Base-by-base conservation (phyloP, 768 basidiomycete species). In the Hericium alpestre region DNA sequence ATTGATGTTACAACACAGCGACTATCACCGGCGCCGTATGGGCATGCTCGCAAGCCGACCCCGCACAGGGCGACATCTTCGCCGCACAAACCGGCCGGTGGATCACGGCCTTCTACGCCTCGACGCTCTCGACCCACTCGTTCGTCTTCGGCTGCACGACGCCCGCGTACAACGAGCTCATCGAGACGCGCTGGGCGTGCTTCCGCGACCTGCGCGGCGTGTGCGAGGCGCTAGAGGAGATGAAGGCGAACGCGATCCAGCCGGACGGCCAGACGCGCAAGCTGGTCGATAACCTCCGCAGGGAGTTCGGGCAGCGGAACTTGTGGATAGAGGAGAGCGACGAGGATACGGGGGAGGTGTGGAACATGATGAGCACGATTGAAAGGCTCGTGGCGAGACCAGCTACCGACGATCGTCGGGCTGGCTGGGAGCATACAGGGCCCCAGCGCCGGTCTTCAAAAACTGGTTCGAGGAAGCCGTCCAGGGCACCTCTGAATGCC, bases 71-170 rank as follows among this genome's bases (percentile, higher is more conserved):
- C 39, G 53, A 39, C 18, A 25, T 41, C 41, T 54, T 46, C 41
- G 38, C 18, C 38, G 41, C 18, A 3, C 16, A 46, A 11, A 54
- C 39, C 8, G 32, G 38, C 39, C 48, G 37, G 5, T 56, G 55
- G 55, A 49, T 56, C 55, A 48, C 55, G 0, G 43, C 55, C 25
- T 56, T 25, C 48, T 56, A 48, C 27, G 23, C 46, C 10, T 37
- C 32, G 41, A 78, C 78, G 41, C 78, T 84, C 3, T 90, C 88
- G 1, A 79, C 86, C 51, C 76, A 84, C 4, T 91, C 87, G 4
- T 97, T 90, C 68, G 86, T 94, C 32, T 85, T 86, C 64, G 94
- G 93, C 2, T 97, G 94, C 70, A 87, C 90, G 10, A 88, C 93
- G 0, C 77, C 77, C 10, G 87, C 86, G 0, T 96, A 95, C 70